Conservation (phyloP, 176 grass and related monocot species). For the Musa beccarii region DNA sequence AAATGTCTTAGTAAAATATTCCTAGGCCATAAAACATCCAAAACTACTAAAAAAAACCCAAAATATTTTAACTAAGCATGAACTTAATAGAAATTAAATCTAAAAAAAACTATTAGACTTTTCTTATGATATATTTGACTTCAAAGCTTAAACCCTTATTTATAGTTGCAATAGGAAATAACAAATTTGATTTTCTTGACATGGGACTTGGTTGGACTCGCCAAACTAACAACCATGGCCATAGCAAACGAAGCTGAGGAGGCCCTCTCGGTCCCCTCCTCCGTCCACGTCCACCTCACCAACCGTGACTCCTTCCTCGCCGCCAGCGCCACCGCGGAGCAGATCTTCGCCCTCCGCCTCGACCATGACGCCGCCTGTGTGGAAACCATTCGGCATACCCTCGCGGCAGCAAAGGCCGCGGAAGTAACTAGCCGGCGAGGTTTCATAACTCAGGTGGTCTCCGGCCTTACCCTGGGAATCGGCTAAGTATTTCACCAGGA, state of each 20-base stretch:
- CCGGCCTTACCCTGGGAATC: conserved; percentile 44
- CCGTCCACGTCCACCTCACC: conserved; percentile 40
- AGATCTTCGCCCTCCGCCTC: conserved; percentile 25
- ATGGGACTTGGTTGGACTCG: too few species aligned
- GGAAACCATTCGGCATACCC: background rate
- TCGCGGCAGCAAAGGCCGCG: background rate
- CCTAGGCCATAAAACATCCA: too few species aligned
- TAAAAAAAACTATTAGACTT: too few species aligned
- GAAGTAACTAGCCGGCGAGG: conserved; percentile 6
- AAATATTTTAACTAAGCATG: too few species aligned
- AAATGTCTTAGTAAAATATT: too few species aligned
- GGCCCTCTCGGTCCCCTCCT: background rate
- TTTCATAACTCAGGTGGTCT: conserved; percentile 33
- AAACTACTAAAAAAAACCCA: too few species aligned
- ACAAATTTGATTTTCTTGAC: too few species aligned
- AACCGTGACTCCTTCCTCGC: conserved; percentile 36
- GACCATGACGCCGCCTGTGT: conserved; percentile 22
- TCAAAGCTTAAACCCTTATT: too few species aligned
- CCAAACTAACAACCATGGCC: too few species aligned
- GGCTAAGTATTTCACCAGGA: conserved; percentile 57
- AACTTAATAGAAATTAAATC: too few species aligned
- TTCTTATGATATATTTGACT: too few species aligned
- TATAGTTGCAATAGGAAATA: too few species aligned
- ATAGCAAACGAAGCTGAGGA: background rate
- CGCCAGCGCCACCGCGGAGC: conserved; percentile 9